Percentiles rank a stretch among this genome's conserved stretches.
Evolutionary conservation across 1,139 yeast species (phyloP).

Genomic region (Nakaseomyces uthaithaninus): DNA sequence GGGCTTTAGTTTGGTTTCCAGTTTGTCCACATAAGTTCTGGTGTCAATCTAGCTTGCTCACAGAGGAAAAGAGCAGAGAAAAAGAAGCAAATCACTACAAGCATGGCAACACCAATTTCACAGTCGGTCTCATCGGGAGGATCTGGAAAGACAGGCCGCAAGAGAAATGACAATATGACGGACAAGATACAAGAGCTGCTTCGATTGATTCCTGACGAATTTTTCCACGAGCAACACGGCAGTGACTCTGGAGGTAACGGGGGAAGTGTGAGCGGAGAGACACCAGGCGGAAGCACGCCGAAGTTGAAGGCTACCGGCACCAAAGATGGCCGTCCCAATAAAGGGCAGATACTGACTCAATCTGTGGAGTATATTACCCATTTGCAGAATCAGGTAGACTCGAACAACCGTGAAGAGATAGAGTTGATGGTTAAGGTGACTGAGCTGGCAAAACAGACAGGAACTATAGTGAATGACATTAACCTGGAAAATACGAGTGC

Average conservation of each 20-base stretch:
- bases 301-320: conserved; percentile 33
- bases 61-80: neutral
- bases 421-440: conserved; percentile 59
- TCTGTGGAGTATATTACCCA: conserved; percentile 76
- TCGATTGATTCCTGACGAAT: conserved; percentile 56
- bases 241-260: conserved; percentile 9
- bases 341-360: conserved; percentile 80
- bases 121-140: conserved; percentile 17
- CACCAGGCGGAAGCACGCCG: conserved; percentile 71
- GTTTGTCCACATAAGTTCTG: too few species aligned
- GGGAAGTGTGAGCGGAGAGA: conserved; percentile 46
- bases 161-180: conserved; percentile 81
- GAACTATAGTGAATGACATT: conserved; percentile 32
- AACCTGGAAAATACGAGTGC: conserved; percentile 69
- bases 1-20: too few species aligned
- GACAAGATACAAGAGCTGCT: conserved; percentile 81
- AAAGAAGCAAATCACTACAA: neutral
- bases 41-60: too few species aligned
- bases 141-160: conserved; percentile 28
- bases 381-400: conserved; percentile 70
- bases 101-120: conserved; percentile 14
- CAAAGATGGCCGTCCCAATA: conserved; percentile 85
- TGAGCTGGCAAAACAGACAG: conserved; percentile 38
- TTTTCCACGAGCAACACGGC: conserved; percentile 37
- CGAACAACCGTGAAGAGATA: conserved; percentile 67